Evolutionary conservation across 805 yeast genomes (phyloP).

Genomic region (Saccharomycopsis microspora): DNA sequence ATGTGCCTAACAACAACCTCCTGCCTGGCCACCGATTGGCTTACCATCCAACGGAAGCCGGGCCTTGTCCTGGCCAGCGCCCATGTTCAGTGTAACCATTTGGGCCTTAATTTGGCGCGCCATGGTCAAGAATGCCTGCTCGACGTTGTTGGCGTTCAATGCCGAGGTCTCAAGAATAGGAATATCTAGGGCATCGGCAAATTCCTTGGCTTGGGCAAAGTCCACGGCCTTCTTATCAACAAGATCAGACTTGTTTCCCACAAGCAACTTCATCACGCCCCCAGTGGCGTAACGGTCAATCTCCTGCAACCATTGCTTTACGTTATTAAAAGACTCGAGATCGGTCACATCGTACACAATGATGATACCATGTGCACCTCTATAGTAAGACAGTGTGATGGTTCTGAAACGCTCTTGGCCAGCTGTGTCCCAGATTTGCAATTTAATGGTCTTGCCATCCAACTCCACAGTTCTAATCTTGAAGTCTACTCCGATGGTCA

Average conservation of each 20-base stretch:
- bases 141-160: constrained; percentile 89
- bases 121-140: constrained; percentile 97
- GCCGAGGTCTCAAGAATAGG: constrained; percentile 97
- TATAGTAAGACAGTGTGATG: constrained; percentile 90
- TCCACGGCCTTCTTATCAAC: constrained; percentile 92
- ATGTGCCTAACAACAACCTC: constrained; percentile 6
- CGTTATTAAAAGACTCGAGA: constrained; percentile 91
- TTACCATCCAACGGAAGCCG: constrained; percentile 56
- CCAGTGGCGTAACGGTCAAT: constrained; percentile 97
- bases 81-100: constrained; percentile 55
- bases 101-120: constrained; percentile 96
- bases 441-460: constrained; percentile 93
- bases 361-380: constrained; percentile 98
- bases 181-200: constrained; percentile 89
- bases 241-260: constrained; percentile 94
- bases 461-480: constrained; percentile 80
- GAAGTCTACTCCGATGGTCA: constrained; percentile 97
- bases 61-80: constrained; percentile 20
- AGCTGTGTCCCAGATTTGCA: constrained; percentile 99
- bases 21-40: constrained; percentile 3
- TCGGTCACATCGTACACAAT: constrained; percentile 97
- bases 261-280: constrained; percentile 90
- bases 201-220: constrained; percentile 91
- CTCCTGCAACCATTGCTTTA: constrained; percentile 97
- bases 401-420: constrained; percentile 99